Conservation (phyloP, 169 alveolate species). For the Plasmodium falciparum region DNA sequence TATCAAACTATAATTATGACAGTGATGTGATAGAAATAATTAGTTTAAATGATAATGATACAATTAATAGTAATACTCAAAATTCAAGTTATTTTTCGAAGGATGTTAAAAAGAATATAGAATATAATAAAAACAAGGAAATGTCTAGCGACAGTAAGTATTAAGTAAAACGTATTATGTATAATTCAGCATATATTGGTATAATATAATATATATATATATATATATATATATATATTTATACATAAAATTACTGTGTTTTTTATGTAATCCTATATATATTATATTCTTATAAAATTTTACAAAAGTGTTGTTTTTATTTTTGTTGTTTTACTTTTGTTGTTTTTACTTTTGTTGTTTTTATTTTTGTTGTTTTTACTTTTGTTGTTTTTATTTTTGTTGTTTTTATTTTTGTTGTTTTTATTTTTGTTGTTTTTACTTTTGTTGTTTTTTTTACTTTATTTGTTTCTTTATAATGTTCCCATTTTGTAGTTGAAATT, state of each 20-base stretch:
- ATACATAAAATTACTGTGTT: background rate
- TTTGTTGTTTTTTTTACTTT: background rate
- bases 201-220: background rate
- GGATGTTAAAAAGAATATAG: background rate
- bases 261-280: background rate
- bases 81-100: conserved; percentile 2
- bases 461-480: background rate
- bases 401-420: background rate
- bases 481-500: conserved; percentile 31
- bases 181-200: background rate
- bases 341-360: background rate
- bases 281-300: background rate
- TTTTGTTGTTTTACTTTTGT: background rate
- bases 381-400: too few species aligned
- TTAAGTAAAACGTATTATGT: background rate
- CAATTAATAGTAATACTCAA: background rate
- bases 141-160: conserved; percentile 43
- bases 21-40: conserved; percentile 64
- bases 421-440: background rate
- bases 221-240: background rate
- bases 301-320: background rate
- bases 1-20: conserved; percentile 25
- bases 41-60: conserved; percentile 43
- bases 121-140: conserved; percentile 12
- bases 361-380: background rate